Evolutionary conservation across 176 grass and related monocot species (phyloP), one percentile per base, ranked within the genome.

Genomic region (Rhynchospora tenuis): DNA sequence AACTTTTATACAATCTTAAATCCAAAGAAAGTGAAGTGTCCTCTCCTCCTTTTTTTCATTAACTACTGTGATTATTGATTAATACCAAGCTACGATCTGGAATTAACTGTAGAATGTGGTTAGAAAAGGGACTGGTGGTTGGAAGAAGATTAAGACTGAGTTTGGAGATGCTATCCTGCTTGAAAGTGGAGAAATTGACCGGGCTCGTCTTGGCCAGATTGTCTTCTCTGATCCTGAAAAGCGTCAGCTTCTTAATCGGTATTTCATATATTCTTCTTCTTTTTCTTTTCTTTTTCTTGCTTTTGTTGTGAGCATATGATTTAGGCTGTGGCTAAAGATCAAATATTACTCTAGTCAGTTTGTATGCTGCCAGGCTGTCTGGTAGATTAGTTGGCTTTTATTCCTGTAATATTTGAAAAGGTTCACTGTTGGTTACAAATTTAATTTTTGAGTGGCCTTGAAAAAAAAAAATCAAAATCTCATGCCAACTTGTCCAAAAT

Each of bases 181-280:
- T 50, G 90, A 94, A 59, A 92, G 73, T 88, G 94, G 90, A 80
- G 94, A 97, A 91, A 91, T 97, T 82, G 89, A 97, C 79, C 84
- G 94, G 80, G 88, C 90, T 85, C 85, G 22, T 44, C 81, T 97
- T 64, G 94, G 92, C 22, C 94, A 97, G 69, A 92, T 97, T 70
- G 88, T 97, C 7, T 97, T 97, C 73, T 73, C 92, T 83, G 88
- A 97, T 71, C 88, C 92, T 88, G 73, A 20, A 51, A 94, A 92
- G 65, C 88, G 90, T 3, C 90, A 88, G 84, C 57, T 92, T 85
- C 78, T 97, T 56, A 97, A 97, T 48, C 60, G 87, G 94, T 97
- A 94, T 28, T 50, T 14, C 6, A 73, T 91, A 58, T 42, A 16
- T 6, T 2, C 2, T 0, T 38, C 0, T 38, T 38, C 3, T 7